Evolutionary conservation across 2,329 filamentous ascomycete species (phyloP), one percentile per base, ranked within the genome.

Genomic region (Pseudogymnoascus sp.): DNA sequence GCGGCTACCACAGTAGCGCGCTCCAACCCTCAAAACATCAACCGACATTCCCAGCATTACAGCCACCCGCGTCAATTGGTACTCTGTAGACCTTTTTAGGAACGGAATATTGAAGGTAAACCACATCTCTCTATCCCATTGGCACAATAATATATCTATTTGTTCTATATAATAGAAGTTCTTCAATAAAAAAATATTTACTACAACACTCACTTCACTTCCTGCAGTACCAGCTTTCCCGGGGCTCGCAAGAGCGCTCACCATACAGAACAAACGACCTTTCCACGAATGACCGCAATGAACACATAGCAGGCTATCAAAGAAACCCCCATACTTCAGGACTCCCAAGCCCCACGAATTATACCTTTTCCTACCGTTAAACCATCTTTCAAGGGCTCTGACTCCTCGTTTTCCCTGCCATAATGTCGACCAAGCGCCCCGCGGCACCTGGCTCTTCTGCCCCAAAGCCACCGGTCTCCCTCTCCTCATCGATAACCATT

Each of bases 401-500:
- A 6, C 11, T 50, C 41, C 22, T 30, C 25, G n/a, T 54, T 32
- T 22, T 25, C 57, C 30, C 25, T 16, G 18, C 32, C 59, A 66
- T 54, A 14, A 72, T 72, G 70, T 69, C 66, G 34, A 67, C 62
- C 16, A 72, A 72, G 65, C 67, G 71, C 16, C 58, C 80, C 65
- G 86, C 84, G 0, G 83, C 11, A 74, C 80, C 20, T 73, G 78
- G 64, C 78, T 58, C 81, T 60, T 73, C 77, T 37, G 77, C 79
- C 11, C 82, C 83, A 1, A 84, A 82, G 67, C 84, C 73, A 0
- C 85, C 85, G 1, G 80, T 85, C 58, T 79, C 81, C 68, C 81
- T 88, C 71, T 82, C 83, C 16, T 81, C 81, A 0, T 79, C 79
- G 16, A 75, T 86, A 61, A 79, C 78, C 30, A 85, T 88, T 62